Percentiles rank a stretch among this genome's conserved stretches.
Conservation (phyloP, 441 rosid genomes). For the Gossypium trilobum region DNA sequence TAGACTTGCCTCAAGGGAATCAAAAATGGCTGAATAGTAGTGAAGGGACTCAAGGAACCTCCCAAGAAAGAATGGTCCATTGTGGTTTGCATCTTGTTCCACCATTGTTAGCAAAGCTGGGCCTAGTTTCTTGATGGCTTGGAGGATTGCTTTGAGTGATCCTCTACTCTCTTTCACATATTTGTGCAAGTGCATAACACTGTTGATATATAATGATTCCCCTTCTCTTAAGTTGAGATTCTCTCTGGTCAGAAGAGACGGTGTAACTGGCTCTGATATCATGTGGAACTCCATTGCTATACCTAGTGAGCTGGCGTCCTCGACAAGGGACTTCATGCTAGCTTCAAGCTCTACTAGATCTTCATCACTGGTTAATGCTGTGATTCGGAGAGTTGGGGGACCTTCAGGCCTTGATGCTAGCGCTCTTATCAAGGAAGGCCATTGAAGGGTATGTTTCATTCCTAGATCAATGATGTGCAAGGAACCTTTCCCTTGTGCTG, state of each 20-base stretch:
- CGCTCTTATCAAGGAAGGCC: conserved; percentile 48
- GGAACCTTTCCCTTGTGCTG: conserved; percentile 37
- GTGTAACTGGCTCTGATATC: conserved; percentile 27
- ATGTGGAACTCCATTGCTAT: conserved; percentile 29
- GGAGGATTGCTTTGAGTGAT: conserved; percentile 57
- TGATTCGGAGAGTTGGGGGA: conserved; percentile 41
- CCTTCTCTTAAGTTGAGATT: conserved; percentile 42
- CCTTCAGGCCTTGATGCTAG: conserved; percentile 49
- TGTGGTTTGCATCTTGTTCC: conserved; percentile 67
- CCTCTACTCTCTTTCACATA: conserved; percentile 60
- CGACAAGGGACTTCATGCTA: conserved; percentile 27
- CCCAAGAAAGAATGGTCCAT: conserved; percentile 64
- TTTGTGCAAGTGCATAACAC: conserved; percentile 50
- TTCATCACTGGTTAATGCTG: conserved; percentile 27
- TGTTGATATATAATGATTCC: conserved; percentile 43
- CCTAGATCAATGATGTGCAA: conserved; percentile 54
- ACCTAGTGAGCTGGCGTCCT: conserved; percentile 36
- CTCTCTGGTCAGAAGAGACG: conserved; percentile 33
- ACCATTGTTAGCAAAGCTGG: conserved; percentile 43
- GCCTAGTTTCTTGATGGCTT: conserved; percentile 45
- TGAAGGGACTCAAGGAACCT: conserved; percentile 63
- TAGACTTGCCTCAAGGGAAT: conserved; percentile 51
- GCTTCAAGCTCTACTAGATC: conserved; percentile 24
- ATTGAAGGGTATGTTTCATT: conserved; percentile 50
- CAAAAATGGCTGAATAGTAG: conserved; percentile 56